A percentile compares a stretch with the other conserved stretches of the same genome.
phyloP scores from a whole-genome alignment of 176 grass and related monocot species.

The Juncus inflexus region DNA sequence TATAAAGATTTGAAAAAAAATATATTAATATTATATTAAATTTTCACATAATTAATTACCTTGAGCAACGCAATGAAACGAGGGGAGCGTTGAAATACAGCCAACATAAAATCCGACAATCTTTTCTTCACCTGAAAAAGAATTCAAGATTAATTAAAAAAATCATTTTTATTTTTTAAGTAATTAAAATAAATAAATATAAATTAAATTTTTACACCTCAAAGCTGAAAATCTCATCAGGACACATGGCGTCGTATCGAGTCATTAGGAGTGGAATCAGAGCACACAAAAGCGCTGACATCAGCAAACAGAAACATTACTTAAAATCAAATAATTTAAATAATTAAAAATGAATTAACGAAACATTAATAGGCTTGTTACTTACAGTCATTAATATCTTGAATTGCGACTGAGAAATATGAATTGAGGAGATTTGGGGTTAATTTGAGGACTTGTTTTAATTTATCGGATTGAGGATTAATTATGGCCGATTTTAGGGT shows the following conservation, averaged over 20 bases:
- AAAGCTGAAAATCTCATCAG: slow-evolving; percentile 85
- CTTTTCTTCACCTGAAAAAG: slow-evolving; percentile 64
- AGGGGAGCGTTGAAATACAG: slow-evolving; percentile 73
- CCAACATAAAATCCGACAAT: slow-evolving; percentile 80
- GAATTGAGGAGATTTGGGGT: slow-evolving; percentile 62
- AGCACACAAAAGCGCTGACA: slow-evolving; percentile 85
- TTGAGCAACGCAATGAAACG: slow-evolving; percentile 77
- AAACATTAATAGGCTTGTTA: slow-evolving; percentile 19
- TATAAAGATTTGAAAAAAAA: slow-evolving; percentile 12
- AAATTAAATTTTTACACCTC: slow-evolving; percentile 44
- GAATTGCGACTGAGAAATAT: slow-evolving; percentile 60
- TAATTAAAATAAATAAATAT: neutral
- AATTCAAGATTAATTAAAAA: slow-evolving; percentile 13
- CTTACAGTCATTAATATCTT: slow-evolving; percentile 70
- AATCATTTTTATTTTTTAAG: neutral
- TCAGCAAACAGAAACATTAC: slow-evolving; percentile 27
- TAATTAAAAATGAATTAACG: slow-evolving; percentile 11
- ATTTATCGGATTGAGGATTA: slow-evolving; percentile 53
- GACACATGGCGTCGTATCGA: slow-evolving; percentile 86
- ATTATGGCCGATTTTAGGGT: slow-evolving; percentile 63
- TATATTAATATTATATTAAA: neutral
- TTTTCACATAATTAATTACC: slow-evolving; percentile 34
- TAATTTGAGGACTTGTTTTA: slow-evolving; percentile 78
- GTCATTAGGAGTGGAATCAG: slow-evolving; percentile 86
- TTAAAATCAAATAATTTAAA: neutral